Base-by-base conservation (phyloP, 1,284 basidiomycete genomes). In the Meripilus lineatus region DNA sequence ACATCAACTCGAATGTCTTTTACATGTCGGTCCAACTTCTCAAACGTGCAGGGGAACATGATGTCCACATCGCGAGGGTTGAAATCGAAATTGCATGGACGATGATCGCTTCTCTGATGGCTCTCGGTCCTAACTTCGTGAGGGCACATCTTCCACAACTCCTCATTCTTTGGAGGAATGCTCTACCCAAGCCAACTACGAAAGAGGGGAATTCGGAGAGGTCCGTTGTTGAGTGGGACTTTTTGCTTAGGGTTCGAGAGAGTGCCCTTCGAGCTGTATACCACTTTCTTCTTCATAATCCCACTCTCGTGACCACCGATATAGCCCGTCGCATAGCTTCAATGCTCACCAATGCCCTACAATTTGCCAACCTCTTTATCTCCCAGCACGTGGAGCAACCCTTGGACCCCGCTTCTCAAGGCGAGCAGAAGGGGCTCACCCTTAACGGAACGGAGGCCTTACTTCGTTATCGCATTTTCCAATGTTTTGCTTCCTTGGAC, bases 21-120 rank as follows among this genome's bases (percentile, higher is more conserved):
- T 90, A 95, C 57, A 84, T 93, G 57, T 89, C 95, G 1, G 91
- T 90, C 1, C 82, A 89, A 44, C 75, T 99, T 10, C 77, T 99
- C 45, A 97, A 96, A 63, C 80, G 86, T 32, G 85, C 90, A 1
- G 90, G 89, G 11, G 92, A 96, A 46, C 94, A 97, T 59, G 89
- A 94, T 45, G 73, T 98, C 38, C 75, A 78, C 40, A 67, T 90
- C 25, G 93, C 92, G 0, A 77, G 79, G 6, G 74, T 92, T 35
- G 93, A 97, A 61, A 84, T 98, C 8, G 92, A 94, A 58, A 85
- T 95, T 2, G 93, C 95, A 0, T 99, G 96, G 96, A 92, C 86
- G 13, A 71, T 92, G 30, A 89, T 99, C 45, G 85, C 89, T 0
- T 84, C 92, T 0, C 70, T 99, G 39, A 93, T 97, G 87, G 79